Conservation (phyloP, 768 basidiomycete species). For the Termitomyces sp. region DNA sequence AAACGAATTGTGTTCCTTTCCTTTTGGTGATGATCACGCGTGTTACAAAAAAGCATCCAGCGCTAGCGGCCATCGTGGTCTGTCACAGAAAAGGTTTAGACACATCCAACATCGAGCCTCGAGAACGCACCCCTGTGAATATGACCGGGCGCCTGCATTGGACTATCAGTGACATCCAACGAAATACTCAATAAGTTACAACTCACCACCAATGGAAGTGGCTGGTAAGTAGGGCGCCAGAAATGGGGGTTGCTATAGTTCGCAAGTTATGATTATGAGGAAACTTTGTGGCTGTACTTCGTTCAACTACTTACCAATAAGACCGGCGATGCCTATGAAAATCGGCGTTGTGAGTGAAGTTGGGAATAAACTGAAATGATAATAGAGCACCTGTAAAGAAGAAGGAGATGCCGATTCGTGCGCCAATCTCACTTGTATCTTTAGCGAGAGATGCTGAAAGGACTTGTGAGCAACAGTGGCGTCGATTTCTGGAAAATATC, state of each 20-base stretch:
- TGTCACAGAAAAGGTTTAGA: not conserved
- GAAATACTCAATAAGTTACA: not conserved
- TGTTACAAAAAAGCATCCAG: not conserved
- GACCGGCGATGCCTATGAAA: slow-evolving; percentile 1
- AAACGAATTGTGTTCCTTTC: not conserved
- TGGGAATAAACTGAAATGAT: slow-evolving; percentile 3
- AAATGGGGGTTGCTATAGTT: not conserved
- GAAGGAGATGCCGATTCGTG: not conserved
- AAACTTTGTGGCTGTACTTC: slow-evolving; percentile 1
- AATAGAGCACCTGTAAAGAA: not conserved
- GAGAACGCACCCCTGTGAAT: not conserved
- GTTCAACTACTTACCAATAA: not conserved
- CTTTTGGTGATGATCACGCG: not conserved
- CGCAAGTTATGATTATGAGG: not conserved
- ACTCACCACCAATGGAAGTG: not conserved
- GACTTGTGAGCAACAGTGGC: not conserved
- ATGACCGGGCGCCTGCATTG: not conserved
- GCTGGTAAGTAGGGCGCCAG: not conserved
- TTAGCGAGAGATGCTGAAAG: not conserved
- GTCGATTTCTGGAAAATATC: slow-evolving; percentile 6
- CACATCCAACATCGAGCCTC: not conserved
- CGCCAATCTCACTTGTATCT: not conserved
- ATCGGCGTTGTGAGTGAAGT: not conserved
- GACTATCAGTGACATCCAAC: not conserved
- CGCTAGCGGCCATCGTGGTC: not conserved